Conservation (phyloP, 1,284 basidiomycete species). For the Butyriboletus appendiculatus region DNA sequence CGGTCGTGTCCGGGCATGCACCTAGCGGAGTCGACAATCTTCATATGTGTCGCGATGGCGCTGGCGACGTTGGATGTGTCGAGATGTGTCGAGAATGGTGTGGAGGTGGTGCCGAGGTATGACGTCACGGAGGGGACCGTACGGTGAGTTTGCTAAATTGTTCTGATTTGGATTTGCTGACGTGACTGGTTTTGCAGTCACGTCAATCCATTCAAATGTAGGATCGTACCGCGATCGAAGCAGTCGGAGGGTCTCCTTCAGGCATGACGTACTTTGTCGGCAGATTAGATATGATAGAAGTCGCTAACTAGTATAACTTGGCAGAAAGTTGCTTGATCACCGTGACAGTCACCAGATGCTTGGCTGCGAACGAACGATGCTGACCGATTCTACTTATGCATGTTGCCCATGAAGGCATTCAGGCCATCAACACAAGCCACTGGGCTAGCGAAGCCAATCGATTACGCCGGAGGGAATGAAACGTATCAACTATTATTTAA, state of each 20-base stretch:
- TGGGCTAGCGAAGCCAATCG: too few species aligned
- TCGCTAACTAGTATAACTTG: too few species aligned
- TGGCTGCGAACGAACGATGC: too few species aligned
- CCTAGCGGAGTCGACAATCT: conserved; percentile 10
- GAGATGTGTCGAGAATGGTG: conserved; percentile 6
- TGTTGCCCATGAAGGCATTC: too few species aligned
- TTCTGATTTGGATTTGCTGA: neutral
- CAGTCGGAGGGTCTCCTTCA: conserved; percentile 2
- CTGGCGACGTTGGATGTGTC: conserved; percentile 17
- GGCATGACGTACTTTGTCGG: neutral
- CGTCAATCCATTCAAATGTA: conserved; percentile 19
- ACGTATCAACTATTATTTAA: too few species aligned
- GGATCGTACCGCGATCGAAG: conserved; percentile 8
- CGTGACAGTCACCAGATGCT: too few species aligned
- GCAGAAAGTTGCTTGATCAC: too few species aligned
- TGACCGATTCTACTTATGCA: too few species aligned
- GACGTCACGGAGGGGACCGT: conserved; percentile 6
- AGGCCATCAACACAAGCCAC: too few species aligned
- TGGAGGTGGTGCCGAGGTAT: conserved; percentile 8
- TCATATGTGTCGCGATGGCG: neutral
- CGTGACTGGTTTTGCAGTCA: neutral
- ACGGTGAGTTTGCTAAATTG: neutral
- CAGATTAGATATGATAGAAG: too few species aligned
- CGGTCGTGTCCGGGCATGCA: conserved; percentile 12
- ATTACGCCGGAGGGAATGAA: too few species aligned